A percentile compares a stretch with the other conserved stretches of the same genome.
Conservation (phyloP, 371 early-diverging fungal species). For the Chytridium lagenaria region DNA sequence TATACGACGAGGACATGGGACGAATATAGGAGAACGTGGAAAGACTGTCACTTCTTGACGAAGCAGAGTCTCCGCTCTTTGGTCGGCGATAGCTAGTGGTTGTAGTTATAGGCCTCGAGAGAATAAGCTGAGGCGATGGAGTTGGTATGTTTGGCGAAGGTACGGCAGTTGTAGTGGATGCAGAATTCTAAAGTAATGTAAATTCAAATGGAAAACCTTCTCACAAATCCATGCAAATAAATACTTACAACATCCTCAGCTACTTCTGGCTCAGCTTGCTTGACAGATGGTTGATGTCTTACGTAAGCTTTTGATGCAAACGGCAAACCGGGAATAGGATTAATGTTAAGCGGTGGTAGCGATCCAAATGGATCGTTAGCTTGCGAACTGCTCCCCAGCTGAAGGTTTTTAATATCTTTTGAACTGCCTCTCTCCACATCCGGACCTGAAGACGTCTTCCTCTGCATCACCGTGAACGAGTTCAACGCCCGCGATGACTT, state of each 20-base stretch:
- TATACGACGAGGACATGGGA: conserved; percentile 15
- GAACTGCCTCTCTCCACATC: conserved; percentile 30
- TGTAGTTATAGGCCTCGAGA: conserved; percentile 30
- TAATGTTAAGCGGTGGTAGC: conserved; percentile 8
- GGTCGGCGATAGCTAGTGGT: conserved; percentile 9
- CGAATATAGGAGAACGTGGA: conserved; percentile 26
- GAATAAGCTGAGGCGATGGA: conserved; percentile 25
- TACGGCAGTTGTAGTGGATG: neutral
- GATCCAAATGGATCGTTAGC: neutral
- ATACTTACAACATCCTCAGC: neutral
- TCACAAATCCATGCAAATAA: too few species aligned
- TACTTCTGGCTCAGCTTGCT: neutral
- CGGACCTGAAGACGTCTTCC: conserved; percentile 25
- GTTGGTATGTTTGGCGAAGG: neutral
- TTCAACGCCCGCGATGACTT: neutral
- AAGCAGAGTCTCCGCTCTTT: conserved; percentile 18
- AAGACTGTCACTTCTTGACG: conserved; percentile 14
- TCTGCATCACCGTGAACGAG: neutral
- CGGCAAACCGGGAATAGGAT: neutral
- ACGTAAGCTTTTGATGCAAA: neutral
- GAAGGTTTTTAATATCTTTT: conserved; percentile 24
- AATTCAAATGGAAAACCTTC: neutral
- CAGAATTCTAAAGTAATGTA: neutral
- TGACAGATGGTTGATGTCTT: neutral
- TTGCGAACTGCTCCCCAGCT: neutral